Evolutionary conservation across 352 stramenopile species (phyloP).

Genomic region (Phytophthora tubulina): DNA sequence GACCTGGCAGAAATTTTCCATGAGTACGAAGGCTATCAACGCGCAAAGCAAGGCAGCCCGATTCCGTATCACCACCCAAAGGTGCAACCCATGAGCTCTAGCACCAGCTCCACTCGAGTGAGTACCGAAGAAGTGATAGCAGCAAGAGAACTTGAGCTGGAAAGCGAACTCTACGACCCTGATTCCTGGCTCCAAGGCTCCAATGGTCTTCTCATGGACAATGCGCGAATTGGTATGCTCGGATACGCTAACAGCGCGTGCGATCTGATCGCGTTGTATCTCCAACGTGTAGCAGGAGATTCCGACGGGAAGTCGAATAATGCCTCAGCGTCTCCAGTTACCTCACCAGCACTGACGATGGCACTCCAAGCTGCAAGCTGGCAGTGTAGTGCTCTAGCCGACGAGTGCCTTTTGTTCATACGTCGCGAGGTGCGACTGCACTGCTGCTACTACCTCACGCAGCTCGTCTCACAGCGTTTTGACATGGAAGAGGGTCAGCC

Average conservation of each 20-base stretch:
- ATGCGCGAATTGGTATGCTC: slow-evolving; percentile 79
- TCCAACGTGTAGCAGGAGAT: slow-evolving; percentile 42
- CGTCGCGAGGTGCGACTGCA: slow-evolving; percentile 80
- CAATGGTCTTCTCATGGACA: slow-evolving; percentile 75
- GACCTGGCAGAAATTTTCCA: slow-evolving; percentile 73
- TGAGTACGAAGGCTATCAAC: slow-evolving; percentile 73
- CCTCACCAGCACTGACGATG: slow-evolving; percentile 43
- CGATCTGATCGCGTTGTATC: slow-evolving; percentile 71
- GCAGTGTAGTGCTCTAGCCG: slow-evolving; percentile 76
- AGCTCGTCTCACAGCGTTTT: slow-evolving; percentile 73
- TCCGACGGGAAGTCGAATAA: slow-evolving; percentile 29
- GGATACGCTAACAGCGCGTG: slow-evolving; percentile 83
- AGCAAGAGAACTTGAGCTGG: slow-evolving; percentile 69
- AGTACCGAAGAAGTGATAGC: slow-evolving; percentile 54
- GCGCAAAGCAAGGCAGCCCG: slow-evolving; percentile 59
- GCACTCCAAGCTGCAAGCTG: slow-evolving; percentile 69
- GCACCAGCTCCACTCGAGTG: slow-evolving; percentile 8
- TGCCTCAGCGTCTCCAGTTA: slow-evolving; percentile 26
- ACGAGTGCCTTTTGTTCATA: slow-evolving; percentile 84
- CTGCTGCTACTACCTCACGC: slow-evolving; percentile 83
- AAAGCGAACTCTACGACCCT: slow-evolving; percentile 68
- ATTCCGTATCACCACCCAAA: slow-evolving; percentile 69
- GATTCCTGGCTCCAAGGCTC: slow-evolving; percentile 59
- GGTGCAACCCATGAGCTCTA: slow-evolving; percentile 31
- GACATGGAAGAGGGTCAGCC: slow-evolving; percentile 62